phyloP scores from a whole-genome alignment of 106 monocot species.

The Chionographis japonica region DNA sequence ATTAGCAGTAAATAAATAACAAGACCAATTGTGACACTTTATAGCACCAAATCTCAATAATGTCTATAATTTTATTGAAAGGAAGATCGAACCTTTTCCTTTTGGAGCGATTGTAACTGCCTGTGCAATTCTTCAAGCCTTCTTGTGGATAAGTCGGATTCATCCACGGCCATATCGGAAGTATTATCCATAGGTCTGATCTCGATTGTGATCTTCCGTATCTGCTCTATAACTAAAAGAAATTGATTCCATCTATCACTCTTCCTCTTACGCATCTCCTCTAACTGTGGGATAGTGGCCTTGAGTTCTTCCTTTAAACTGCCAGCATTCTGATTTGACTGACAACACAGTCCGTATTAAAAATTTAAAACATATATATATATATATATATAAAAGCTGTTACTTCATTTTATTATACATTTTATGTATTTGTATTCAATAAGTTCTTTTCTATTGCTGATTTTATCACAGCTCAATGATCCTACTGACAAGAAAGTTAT shows the following conservation, averaged over 20 bases:
- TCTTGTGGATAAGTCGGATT: slow-evolving; percentile 62
- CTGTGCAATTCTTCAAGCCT: slow-evolving; percentile 72
- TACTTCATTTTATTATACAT: too few relatives aligned
- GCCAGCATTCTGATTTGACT: slow-evolving; percentile 46
- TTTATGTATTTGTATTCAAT: too few relatives aligned
- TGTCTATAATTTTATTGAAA: neutral
- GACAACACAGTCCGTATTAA: slow-evolving; percentile 1
- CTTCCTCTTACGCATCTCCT: slow-evolving; percentile 72
- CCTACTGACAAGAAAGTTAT: too few relatives aligned
- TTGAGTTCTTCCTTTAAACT: slow-evolving; percentile 67
- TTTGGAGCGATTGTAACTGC: slow-evolving; percentile 55
- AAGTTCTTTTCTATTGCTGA: too few relatives aligned
- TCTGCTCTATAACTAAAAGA: slow-evolving; percentile 58
- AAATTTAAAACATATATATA: neutral
- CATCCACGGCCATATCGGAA: slow-evolving; percentile 38
- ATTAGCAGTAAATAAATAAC: neutral
- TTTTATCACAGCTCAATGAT: too few relatives aligned
- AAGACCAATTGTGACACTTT: neutral
- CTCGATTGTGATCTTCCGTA: slow-evolving; percentile 53
- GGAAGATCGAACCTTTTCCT: slow-evolving; percentile 59
- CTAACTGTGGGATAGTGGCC: slow-evolving; percentile 40
- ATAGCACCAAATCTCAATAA: neutral
- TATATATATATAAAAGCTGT: too few relatives aligned
- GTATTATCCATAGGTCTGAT: slow-evolving; percentile 35
- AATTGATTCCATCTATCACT: slow-evolving; percentile 54